Evolutionary conservation across 495 filamentous ascomycete genomes (phyloP).

Genomic region (Xylaria nigripes): DNA sequence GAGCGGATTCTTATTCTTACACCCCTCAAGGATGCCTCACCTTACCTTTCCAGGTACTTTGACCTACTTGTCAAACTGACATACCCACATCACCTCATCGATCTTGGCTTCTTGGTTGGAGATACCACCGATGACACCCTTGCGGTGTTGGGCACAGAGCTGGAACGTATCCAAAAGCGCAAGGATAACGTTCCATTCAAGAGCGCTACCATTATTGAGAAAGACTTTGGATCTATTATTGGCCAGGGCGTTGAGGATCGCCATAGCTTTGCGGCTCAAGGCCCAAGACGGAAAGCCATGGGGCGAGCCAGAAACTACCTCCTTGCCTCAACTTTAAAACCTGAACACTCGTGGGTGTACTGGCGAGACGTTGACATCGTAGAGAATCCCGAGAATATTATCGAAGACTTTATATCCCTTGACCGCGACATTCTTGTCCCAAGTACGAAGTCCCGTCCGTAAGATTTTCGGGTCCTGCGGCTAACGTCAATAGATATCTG

Average conservation of each 20-base stretch:
- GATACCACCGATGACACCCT: constrained; percentile 87
- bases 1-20: constrained; percentile 95
- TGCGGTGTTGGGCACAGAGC: constrained; percentile 67
- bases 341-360: constrained; percentile 97
- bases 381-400: constrained; percentile 76
- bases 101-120: constrained; percentile 88
- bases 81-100: constrained; percentile 93
- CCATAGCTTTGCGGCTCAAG: constrained; percentile 82
- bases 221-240: constrained; percentile 70
- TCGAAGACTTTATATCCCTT: constrained; percentile 93
- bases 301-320: constrained; percentile 88
- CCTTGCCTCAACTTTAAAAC: constrained; percentile 72
- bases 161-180: constrained; percentile 80
- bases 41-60: constrained; percentile 79
- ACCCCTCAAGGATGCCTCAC: constrained; percentile 81
- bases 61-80: constrained; percentile 83
- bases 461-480: not conserved
- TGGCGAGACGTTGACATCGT: constrained; percentile 97
- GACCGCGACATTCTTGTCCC: constrained; percentile 90
- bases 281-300: constrained; percentile 82
- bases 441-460: constrained; percentile 51
- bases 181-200: constrained; percentile 72
- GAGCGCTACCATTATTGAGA: constrained; percentile 74
- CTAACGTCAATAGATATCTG: constrained; percentile 67
- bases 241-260: constrained; percentile 71